A percentile compares a stretch with the other conserved stretches of the same genome.
phyloP scores from a whole-genome alignment of 345 rosid species.

The Lepidium aucheri region DNA sequence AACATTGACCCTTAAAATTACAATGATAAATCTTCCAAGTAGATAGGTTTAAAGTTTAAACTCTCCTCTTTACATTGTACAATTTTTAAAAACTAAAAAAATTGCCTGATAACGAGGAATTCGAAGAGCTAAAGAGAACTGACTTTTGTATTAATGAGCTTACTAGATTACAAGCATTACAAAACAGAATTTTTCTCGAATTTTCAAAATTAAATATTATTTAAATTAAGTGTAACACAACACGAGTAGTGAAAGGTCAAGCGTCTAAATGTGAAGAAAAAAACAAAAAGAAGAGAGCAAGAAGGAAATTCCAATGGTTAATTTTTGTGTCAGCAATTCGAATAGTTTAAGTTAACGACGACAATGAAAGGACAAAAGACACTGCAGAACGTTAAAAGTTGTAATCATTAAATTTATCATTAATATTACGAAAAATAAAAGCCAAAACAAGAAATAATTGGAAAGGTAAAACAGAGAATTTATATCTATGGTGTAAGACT shows the following conservation, averaged over 20 bases:
- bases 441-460: background rate
- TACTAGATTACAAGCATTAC: constrained; percentile 12
- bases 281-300: constrained; percentile 22
- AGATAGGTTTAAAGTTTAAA: background rate
- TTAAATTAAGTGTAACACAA: background rate
- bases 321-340: constrained; percentile 26
- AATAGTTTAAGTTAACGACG: constrained; percentile 21
- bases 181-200: background rate
- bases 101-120: background rate
- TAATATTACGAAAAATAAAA: constrained; percentile 11
- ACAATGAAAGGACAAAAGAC: constrained; percentile 26
- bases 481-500: background rate
- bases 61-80: background rate
- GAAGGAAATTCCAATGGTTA: constrained; percentile 23
- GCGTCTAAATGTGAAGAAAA: background rate
- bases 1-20: background rate
- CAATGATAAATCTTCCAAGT: background rate
- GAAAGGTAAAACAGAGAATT: background rate
- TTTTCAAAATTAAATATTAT: background rate
- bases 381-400: constrained; percentile 21
- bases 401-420: constrained; percentile 28
- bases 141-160: background rate
- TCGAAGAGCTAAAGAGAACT: background rate
- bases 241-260: background rate
- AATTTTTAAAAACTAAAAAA: background rate